These are phyloP conservation scores for Leptographium wingfieldii DNA, from an alignment of 2,329 filamentous ascomycete genomes.

Conservation along the genomic window DNA sequence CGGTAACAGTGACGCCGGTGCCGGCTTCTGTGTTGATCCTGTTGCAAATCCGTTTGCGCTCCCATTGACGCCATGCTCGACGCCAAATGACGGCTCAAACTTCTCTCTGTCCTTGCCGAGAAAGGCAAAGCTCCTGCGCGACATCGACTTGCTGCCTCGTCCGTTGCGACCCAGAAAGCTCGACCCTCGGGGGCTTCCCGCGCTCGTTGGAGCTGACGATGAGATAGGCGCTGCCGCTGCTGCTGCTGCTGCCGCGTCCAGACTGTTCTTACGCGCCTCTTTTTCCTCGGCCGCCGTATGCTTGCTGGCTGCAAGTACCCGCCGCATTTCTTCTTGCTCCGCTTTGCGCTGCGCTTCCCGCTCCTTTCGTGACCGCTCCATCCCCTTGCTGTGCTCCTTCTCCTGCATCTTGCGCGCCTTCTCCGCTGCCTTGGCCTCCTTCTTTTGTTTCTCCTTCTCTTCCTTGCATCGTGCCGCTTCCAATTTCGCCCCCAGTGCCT, in stretches of 20 bases:
- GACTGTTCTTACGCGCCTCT: constrained; percentile 25
- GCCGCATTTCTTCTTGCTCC: constrained; percentile 49
- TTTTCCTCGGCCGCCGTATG: constrained; percentile 48
- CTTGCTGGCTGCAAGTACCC: constrained; percentile 54
- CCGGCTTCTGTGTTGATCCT: background rate
- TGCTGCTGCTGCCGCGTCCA: constrained; percentile 17
- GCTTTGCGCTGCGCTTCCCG: constrained; percentile 33
- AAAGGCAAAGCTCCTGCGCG: constrained; percentile 61
- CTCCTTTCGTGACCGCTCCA: constrained; percentile 31
- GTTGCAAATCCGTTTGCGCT: constrained; percentile 10
- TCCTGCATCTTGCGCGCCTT: constrained; percentile 32
- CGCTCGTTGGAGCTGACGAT: background rate
- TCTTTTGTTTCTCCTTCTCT: constrained; percentile 55
- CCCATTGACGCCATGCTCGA: constrained; percentile 12
- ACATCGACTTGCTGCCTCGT: constrained; percentile 65
- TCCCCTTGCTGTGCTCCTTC: constrained; percentile 31
- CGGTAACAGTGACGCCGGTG: background rate
- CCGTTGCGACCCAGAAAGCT: constrained; percentile 53
- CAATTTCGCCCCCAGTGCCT: constrained; percentile 12
- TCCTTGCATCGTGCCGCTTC: constrained; percentile 34
- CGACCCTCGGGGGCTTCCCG: constrained; percentile 5
- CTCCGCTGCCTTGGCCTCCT: constrained; percentile 46
- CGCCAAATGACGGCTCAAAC: background rate
- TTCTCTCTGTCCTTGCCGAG: constrained; percentile 31
- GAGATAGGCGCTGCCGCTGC: background rate